These are phyloP conservation scores for Talaromyces liani DNA, from an alignment of 495 filamentous ascomycete species.

Conservation along the genomic window DNA sequence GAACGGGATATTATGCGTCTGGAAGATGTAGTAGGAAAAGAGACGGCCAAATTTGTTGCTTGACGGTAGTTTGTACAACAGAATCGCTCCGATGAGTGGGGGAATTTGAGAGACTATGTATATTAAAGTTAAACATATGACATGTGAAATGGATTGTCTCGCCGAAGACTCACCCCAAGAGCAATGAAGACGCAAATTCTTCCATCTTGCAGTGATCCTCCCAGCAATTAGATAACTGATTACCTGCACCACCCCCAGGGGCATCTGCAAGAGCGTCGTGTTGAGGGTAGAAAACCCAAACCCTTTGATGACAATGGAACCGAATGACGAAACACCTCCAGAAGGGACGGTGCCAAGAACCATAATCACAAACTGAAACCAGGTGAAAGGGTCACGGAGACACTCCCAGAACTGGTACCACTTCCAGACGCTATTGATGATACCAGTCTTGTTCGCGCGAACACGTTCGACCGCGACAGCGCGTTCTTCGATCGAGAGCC, in stretches of 20 bases:
- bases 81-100: neutral
- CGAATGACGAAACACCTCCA: slow-evolving; percentile 26
- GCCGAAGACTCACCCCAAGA: neutral
- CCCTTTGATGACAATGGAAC: slow-evolving; percentile 23
- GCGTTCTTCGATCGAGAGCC: slow-evolving; percentile 33
- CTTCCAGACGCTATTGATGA: slow-evolving; percentile 48
- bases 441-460: slow-evolving; percentile 45
- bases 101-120: neutral
- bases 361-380: slow-evolving; percentile 16
- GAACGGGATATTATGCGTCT: neutral
- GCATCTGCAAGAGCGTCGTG: neutral
- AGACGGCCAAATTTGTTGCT: neutral
- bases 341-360: slow-evolving; percentile 11
- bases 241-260: neutral
- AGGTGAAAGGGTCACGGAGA: slow-evolving; percentile 32
- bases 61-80: neutral
- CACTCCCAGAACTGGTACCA: slow-evolving; percentile 41
- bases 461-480: slow-evolving; percentile 44
- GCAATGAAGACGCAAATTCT: neutral
- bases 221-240: neutral
- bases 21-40: neutral
- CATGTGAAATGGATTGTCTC: neutral
- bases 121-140: neutral
- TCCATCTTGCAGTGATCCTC: neutral
- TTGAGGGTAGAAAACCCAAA: slow-evolving; percentile 23